Conservation (phyloP, 768 basidiomycete species). For the Tylopilus vinaceipallidus region DNA sequence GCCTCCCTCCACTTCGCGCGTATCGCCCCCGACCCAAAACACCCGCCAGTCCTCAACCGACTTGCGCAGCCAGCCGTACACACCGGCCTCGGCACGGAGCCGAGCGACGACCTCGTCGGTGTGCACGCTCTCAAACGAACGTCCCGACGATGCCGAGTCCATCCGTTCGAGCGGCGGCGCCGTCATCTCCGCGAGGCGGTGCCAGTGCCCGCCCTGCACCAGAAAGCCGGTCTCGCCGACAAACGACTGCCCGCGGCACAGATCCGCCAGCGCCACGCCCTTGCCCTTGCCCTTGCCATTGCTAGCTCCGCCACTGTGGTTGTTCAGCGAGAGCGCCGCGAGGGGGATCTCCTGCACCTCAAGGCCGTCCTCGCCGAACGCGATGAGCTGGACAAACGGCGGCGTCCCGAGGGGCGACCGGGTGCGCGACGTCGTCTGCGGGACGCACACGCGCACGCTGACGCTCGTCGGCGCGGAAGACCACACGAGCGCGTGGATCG, state of each 20-base stretch:
- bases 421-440: slow-evolving; percentile 17
- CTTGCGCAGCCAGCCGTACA: slow-evolving; percentile 79
- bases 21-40: slow-evolving; percentile 75
- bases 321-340: slow-evolving; percentile 36
- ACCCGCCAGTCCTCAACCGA: slow-evolving; percentile 75
- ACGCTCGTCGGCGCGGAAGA: slow-evolving; percentile 54
- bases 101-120: slow-evolving; percentile 47
- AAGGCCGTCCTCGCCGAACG: slow-evolving; percentile 67
- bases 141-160: slow-evolving; percentile 41
- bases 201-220: slow-evolving; percentile 48
- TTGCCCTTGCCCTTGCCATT: slow-evolving; percentile 43
- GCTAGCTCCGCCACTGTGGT: too few species aligned
- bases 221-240: slow-evolving; percentile 58
- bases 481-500: slow-evolving; percentile 60
- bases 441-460: slow-evolving; percentile 46
- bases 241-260: slow-evolving; percentile 56
- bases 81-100: slow-evolving; percentile 56
- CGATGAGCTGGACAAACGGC: slow-evolving; percentile 65
- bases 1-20: slow-evolving; percentile 25
- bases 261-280: slow-evolving; percentile 42
- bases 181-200: slow-evolving; percentile 26
- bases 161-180: slow-evolving; percentile 41
- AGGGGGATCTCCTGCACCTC: slow-evolving; percentile 71
- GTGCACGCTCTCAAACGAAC: slow-evolving; percentile 51
- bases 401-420: slow-evolving; percentile 1